These are phyloP conservation scores for Leucosporidium scottii DNA, from an alignment of 768 basidiomycete genomes.

Conservation along the genomic window DNA sequence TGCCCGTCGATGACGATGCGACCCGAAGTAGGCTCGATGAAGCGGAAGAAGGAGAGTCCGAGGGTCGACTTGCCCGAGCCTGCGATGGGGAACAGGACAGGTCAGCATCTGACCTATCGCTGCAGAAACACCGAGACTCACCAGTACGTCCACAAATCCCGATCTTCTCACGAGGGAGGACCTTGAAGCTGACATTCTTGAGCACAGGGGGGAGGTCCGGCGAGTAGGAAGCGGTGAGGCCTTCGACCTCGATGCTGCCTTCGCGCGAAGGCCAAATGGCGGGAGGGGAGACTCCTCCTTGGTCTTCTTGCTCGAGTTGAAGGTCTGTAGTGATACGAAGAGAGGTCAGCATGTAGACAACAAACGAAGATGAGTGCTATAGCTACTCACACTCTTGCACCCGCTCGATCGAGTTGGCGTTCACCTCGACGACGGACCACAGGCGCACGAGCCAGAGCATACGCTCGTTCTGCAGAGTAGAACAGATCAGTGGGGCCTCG, in stretches of 20 bases:
- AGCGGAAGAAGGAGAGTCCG: slow-evolving; percentile 46
- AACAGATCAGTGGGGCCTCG: background rate
- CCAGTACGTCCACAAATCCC: slow-evolving; percentile 58
- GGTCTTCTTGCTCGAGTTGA: slow-evolving; percentile 26
- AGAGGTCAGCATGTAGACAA: slow-evolving; percentile 61
- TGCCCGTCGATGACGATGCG: slow-evolving; percentile 43
- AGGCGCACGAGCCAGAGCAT: slow-evolving; percentile 46
- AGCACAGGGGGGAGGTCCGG: slow-evolving; percentile 43
- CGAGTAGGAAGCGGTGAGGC: slow-evolving; percentile 39
- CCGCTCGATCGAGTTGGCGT: slow-evolving; percentile 47
- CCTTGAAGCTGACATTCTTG: slow-evolving; percentile 39
- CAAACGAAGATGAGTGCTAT: background rate
- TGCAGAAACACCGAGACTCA: slow-evolving; percentile 35
- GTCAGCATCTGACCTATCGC: background rate
- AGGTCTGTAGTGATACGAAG: slow-evolving; percentile 42
- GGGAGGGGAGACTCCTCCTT: slow-evolving; percentile 42
- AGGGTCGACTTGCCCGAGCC: slow-evolving; percentile 40
- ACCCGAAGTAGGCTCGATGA: slow-evolving; percentile 44
- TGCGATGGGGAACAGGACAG: background rate
- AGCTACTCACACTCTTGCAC: slow-evolving; percentile 39
- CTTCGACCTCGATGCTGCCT: slow-evolving; percentile 42
- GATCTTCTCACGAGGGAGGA: slow-evolving; percentile 42
- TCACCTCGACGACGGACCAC: slow-evolving; percentile 39
- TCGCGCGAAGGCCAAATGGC: slow-evolving; percentile 44
- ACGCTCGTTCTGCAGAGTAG: slow-evolving; percentile 42